phyloP scores from a whole-genome alignment of 2,329 filamentous ascomycete species.

The Exophiala viscosa region DNA sequence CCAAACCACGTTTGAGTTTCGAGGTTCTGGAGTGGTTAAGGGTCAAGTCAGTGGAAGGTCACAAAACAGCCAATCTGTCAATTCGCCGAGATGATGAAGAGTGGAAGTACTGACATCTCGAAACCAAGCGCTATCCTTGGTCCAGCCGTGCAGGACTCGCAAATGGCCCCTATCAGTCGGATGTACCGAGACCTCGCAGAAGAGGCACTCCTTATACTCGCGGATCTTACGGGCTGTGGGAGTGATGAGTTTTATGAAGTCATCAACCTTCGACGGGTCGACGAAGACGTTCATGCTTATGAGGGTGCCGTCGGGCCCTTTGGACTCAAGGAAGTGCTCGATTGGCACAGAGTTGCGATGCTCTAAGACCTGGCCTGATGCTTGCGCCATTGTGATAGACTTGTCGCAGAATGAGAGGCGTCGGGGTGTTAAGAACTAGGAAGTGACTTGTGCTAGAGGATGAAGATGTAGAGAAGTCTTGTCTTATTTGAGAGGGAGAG shows the following conservation, averaged over 20 bases:
- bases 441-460: no score
- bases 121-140: constrained; percentile 13
- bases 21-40: constrained; percentile 9
- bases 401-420: neutral
- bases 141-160: constrained; percentile 16
- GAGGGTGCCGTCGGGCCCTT: constrained; percentile 5
- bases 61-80: neutral
- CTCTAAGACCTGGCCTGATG: constrained; percentile 1
- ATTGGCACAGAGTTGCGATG: constrained; percentile 11
- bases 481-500: no score
- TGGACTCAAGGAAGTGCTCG: constrained; percentile 9
- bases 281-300: constrained; percentile 17
- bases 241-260: constrained; percentile 12
- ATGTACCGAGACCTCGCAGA: constrained; percentile 13
- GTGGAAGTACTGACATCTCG: constrained; percentile 4
- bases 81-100: neutral
- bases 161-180: constrained; percentile 12
- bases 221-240: constrained; percentile 13
- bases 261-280: constrained; percentile 6
- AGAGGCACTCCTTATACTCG: constrained; percentile 9
- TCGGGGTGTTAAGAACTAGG: neutral
- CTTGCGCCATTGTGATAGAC: neutral
- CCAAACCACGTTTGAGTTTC: constrained; percentile 16
- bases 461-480: no score
- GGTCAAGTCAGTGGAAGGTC: neutral